Conservation (phyloP, 2,329 filamentous ascomycete species). For the Orbilia oligospora region DNA sequence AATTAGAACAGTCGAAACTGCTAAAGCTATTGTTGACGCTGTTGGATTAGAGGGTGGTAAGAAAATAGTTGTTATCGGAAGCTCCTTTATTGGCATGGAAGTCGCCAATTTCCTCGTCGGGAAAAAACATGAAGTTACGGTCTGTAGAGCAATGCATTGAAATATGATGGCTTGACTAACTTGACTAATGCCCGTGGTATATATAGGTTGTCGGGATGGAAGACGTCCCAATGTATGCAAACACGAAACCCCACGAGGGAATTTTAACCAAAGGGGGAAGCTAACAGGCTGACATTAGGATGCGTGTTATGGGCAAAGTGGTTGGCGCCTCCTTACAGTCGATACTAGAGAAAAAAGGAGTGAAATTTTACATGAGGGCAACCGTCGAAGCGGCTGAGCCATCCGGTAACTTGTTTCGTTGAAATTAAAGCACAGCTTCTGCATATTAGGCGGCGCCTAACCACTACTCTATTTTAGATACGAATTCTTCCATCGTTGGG, state of each 20-base stretch:
- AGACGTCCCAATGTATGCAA: slow-evolving; percentile 75
- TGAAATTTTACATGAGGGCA: slow-evolving; percentile 88
- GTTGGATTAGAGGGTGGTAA: slow-evolving; percentile 85
- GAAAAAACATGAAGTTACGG: slow-evolving; percentile 84
- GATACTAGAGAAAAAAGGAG: slow-evolving; percentile 84
- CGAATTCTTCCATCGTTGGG: slow-evolving; percentile 80
- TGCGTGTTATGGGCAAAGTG: slow-evolving; percentile 84
- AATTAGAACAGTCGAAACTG: slow-evolving; percentile 82
- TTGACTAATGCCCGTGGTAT: not conserved
- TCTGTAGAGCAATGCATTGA: not conserved
- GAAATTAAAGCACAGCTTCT: not conserved
- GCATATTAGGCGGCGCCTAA: not conserved
- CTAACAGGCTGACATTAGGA: slow-evolving; percentile 65
- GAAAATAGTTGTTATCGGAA: slow-evolving; percentile 92
- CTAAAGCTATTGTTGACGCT: slow-evolving; percentile 81
- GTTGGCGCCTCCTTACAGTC: slow-evolving; percentile 86
- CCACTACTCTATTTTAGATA: slow-evolving; percentile 64
- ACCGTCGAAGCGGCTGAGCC: slow-evolving; percentile 86
- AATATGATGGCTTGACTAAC: not conserved
- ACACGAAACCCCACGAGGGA: not conserved
- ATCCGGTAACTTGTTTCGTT: slow-evolving; percentile 68
- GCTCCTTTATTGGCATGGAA: slow-evolving; percentile 98
- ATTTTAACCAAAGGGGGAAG: not conserved
- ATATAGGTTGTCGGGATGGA: slow-evolving; percentile 83
- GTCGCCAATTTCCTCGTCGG: slow-evolving; percentile 83